Evolutionary conservation across 192 early-diverging fungal species (phyloP).

Genomic region (Radiomyces spectabilis): DNA sequence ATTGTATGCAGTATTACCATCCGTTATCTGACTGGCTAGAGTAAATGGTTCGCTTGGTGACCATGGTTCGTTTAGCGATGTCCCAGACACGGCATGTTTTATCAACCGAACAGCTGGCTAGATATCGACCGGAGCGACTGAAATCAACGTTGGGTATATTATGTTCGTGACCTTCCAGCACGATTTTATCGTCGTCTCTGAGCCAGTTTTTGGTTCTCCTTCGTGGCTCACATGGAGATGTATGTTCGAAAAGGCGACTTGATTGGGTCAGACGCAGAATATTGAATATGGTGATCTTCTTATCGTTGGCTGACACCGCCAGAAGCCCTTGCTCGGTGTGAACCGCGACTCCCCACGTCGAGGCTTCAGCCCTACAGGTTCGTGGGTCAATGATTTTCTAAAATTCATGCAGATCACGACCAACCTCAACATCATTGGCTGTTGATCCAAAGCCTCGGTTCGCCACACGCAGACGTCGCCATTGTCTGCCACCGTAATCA

Average conservation of each 20-base stretch:
- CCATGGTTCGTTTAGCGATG: constrained; percentile 21
- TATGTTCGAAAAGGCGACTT: neutral
- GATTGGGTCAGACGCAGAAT: constrained; percentile 2
- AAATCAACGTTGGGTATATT: constrained; percentile 57
- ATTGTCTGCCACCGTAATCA: constrained; percentile 43
- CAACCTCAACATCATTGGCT: constrained; percentile 36
- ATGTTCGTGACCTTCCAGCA: constrained; percentile 45
- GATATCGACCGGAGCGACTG: constrained; percentile 40
- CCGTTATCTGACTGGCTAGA: constrained; percentile 8
- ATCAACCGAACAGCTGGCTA: constrained; percentile 52
- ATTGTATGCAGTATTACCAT: neutral
- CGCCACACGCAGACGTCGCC: constrained; percentile 51
- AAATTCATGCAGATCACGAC: no score
- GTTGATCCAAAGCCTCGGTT: constrained; percentile 28
- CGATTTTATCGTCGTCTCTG: constrained; percentile 10
- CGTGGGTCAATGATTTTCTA: neutral
- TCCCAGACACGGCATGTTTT: constrained; percentile 44
- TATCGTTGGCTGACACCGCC: constrained; percentile 46
- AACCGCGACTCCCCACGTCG: constrained; percentile 56
- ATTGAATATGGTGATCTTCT: constrained; percentile 36
- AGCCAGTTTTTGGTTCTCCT: no score
- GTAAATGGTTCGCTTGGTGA: constrained; percentile 23
- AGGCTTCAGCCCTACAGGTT: constrained; percentile 21
- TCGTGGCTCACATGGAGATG: neutral
- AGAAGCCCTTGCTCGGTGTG: constrained; percentile 41